Conservation (phyloP, 805 yeast species). For the Ascoidea tarda region DNA sequence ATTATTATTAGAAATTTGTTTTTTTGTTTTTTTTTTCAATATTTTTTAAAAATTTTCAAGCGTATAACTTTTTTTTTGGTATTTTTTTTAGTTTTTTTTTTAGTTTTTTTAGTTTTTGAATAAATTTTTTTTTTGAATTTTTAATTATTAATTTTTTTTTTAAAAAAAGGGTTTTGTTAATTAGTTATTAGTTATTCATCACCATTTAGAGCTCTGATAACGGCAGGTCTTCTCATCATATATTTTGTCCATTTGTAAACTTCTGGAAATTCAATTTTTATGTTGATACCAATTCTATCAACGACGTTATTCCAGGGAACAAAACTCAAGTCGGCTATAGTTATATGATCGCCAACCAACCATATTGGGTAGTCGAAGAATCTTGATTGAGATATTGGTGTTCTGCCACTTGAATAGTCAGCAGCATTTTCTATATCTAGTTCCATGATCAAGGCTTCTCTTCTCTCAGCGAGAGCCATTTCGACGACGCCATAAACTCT, state of each 20-base stretch:
- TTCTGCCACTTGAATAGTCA: conserved; percentile 75
- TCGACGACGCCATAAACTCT: conserved; percentile 89
- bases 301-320: conserved; percentile 97
- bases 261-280: conserved; percentile 83
- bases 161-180: no score
- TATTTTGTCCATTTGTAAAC: conserved; percentile 92
- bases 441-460: conserved; percentile 85
- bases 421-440: conserved; percentile 79
- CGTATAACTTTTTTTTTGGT: no score
- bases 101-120: no score
- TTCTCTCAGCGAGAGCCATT: conserved; percentile 85
- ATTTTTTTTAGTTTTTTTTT: no score
- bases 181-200: conserved; percentile 17
- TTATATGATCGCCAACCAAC: conserved; percentile 75
- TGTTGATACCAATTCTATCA: conserved; percentile 79
- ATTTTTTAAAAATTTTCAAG: no score
- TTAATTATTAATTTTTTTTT: no score
- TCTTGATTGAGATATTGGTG: conserved; percentile 72
- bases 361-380: conserved; percentile 90
- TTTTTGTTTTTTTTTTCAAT: no score
- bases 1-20: no score
- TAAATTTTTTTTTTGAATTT: no score
- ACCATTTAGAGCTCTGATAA: conserved; percentile 72
- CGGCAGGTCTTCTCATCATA: conserved; percentile 93
- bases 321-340: conserved; percentile 84